These are phyloP conservation scores for Teratosphaeria zuluensis DNA, from an alignment of 2,329 filamentous ascomycete species.

Conservation along the genomic window DNA sequence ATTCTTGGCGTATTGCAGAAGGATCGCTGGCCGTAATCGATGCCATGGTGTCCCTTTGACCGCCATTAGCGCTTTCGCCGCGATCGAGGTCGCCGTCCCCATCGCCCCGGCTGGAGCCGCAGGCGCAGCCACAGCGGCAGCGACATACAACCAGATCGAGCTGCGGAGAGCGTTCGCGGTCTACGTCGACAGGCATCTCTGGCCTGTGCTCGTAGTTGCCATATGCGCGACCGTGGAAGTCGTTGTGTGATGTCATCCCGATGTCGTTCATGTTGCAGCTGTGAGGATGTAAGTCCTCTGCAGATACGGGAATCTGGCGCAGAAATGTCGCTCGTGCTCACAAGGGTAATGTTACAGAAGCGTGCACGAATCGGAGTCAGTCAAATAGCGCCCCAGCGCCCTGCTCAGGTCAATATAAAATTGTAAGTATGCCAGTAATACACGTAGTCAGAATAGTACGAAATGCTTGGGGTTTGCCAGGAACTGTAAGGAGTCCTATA, in stretches of 20 bases:
- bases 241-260: not conserved
- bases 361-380: not conserved
- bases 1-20: not conserved
- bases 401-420: not conserved
- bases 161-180: constrained; percentile 1
- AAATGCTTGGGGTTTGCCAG: not conserved
- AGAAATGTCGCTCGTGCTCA: not conserved
- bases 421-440: not conserved
- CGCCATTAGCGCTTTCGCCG: not conserved
- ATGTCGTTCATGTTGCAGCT: not conserved
- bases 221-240: not conserved
- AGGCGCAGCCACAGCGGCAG: not conserved
- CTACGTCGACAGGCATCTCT: not conserved
- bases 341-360: not conserved
- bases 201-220: not conserved
- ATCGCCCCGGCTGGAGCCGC: not conserved
- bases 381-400: not conserved
- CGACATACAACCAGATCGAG: constrained; percentile 1
- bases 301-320: not conserved
- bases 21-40: not conserved
- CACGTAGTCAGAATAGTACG: not conserved
- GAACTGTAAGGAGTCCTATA: not conserved
- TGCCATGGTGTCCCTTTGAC: not conserved
- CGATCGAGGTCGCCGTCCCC: not conserved
- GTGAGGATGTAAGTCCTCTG: not conserved